Evolutionary conservation across 2,329 filamentous ascomycete species (phyloP), one percentile per base, ranked within the genome.

Genomic region (Pyrenochaeta sp.): DNA sequence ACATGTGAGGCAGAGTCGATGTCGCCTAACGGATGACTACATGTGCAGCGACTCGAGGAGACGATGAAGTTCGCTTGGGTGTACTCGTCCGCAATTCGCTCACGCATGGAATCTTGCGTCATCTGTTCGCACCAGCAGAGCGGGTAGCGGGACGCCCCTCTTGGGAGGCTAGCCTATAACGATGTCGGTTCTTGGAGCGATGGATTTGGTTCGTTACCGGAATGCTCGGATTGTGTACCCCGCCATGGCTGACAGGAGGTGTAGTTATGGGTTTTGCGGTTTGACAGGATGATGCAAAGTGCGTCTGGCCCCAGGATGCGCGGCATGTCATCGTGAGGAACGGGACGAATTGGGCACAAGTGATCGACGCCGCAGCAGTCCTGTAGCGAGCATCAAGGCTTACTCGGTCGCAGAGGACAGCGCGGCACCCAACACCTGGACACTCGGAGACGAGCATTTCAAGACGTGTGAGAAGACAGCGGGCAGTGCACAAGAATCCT

Each of bases 321-420:
- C 14, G 27, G 23, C 4, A 23, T 29, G 41, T 11, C 41, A 45
- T 29, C 31, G n/a, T 9, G 27, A 46, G 32, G 44, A 36, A 36
- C 44, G 12, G 9, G 27, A 33, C 45, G 45, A 49, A 49, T 49
- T 30, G 27, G 36, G 45, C 14, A 20, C 12, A 18, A 20, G 45
- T 4, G 17, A 21, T 32, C 17, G 17, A 29, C 18, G 45, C 15
- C 20, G 29, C 29, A 45, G n/a, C 41, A 45, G 27, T 9, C 17
- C n/a, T 30, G 27, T 17, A 45, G 15, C 30, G 37, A 18, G 17
- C 37, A 12, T 14, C 15, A 40, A n/a, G 37, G n/a, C 37, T 20
- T 31, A 18, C 15, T 7, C 20, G 33, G 32, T 39, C 9, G 31
- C 32, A 37, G 35, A 42, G 40, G 40, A 36, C 35, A 37, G 44